phyloP scores from a whole-genome alignment of 768 basidiomycete genomes.

The Trametes sanguinea region DNA sequence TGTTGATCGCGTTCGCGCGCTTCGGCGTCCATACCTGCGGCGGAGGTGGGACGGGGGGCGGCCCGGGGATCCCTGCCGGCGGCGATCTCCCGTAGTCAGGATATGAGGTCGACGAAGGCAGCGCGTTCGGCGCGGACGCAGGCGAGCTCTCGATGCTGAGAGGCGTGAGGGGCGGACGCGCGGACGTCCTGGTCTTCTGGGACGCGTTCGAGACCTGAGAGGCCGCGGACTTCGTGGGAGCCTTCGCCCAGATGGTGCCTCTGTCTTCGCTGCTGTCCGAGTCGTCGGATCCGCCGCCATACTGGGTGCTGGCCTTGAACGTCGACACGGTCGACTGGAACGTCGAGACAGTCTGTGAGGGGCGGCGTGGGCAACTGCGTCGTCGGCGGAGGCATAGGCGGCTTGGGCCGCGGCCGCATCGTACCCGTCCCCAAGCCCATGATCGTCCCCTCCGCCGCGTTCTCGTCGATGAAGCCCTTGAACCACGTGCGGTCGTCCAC shows the following conservation, averaged over 20 bases:
- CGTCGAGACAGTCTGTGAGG: slow-evolving; percentile 9
- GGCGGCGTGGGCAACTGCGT: slow-evolving; percentile 15
- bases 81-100: slow-evolving; percentile 21
- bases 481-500: slow-evolving; percentile 18
- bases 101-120: background rate
- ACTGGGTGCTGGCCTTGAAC: slow-evolving; percentile 18
- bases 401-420: slow-evolving; percentile 8
- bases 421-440: slow-evolving; percentile 19
- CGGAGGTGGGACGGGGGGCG: slow-evolving; percentile 20
- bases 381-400: slow-evolving; percentile 2
- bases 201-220: slow-evolving; percentile 3
- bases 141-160: slow-evolving; percentile 31
- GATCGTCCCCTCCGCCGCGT: slow-evolving; percentile 16
- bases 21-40: slow-evolving; percentile 22
- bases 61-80: slow-evolving; percentile 19
- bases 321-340: slow-evolving; percentile 13
- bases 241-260: slow-evolving; percentile 50
- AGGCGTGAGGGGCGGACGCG: slow-evolving; percentile 28
- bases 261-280: slow-evolving; percentile 47
- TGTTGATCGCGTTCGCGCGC: slow-evolving; percentile 12
- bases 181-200: slow-evolving; percentile 10
- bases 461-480: slow-evolving; percentile 25
- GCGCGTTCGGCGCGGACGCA: slow-evolving; percentile 10
- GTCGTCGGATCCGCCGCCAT: slow-evolving; percentile 42
- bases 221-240: slow-evolving; percentile 30